phyloP scores from a whole-genome alignment of 176 grass and related monocot genomes.

The Saccharum officinarum region DNA sequence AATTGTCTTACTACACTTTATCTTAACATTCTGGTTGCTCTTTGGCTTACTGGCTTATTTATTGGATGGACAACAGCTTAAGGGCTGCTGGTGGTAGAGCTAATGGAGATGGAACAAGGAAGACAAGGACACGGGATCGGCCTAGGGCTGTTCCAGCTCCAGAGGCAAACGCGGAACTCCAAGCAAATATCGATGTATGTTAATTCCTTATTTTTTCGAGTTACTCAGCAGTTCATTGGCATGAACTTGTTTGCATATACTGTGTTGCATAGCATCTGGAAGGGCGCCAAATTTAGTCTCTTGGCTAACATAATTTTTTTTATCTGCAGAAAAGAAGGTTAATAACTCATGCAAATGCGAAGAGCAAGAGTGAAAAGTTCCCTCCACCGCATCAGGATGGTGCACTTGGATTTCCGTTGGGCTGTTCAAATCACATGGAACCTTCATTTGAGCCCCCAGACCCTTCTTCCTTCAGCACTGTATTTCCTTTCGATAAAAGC shows the following conservation, averaged over 20 bases:
- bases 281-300: background rate
- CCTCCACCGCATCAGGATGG: conserved; percentile 89
- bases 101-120: conserved; percentile 70
- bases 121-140: conserved; percentile 70
- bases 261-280: background rate
- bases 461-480: conserved; percentile 70
- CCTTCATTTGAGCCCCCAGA: conserved; percentile 66
- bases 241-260: background rate
- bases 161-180: conserved; percentile 86
- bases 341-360: conserved; percentile 84
- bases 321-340: conserved; percentile 68
- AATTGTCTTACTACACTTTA: background rate
- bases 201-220: conserved; percentile 22
- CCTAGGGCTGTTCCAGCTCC: conserved; percentile 74
- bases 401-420: conserved; percentile 66
- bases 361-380: conserved; percentile 95
- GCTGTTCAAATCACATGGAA: conserved; percentile 79
- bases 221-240: conserved; percentile 7
- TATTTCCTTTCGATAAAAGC: conserved; percentile 75
- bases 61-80: conserved; percentile 48
- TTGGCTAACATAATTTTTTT: background rate
- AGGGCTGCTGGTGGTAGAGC: conserved; percentile 65
- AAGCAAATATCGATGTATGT: conserved; percentile 89
- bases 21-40: conserved; percentile 7
- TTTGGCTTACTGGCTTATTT: conserved; percentile 23